phyloP scores from a whole-genome alignment of 352 stramenopile genomes.

The Phytophthora kernoviae region DNA sequence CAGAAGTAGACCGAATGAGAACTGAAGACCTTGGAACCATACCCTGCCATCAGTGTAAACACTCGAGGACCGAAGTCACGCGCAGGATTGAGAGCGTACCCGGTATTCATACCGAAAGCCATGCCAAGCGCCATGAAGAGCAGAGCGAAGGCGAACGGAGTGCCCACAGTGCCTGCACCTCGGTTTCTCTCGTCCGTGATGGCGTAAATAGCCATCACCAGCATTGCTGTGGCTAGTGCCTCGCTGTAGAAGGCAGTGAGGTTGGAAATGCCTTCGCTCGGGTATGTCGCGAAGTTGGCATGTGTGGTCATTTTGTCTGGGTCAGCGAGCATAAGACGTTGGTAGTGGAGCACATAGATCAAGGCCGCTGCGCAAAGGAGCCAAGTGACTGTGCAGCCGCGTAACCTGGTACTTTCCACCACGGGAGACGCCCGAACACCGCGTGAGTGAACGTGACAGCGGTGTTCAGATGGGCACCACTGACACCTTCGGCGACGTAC shows the following conservation, averaged over 20 bases:
- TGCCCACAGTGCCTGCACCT: conserved; percentile 33
- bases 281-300: conserved; percentile 51
- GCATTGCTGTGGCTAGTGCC: conserved; percentile 48
- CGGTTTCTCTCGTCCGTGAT: conserved; percentile 56
- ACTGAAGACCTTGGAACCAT: conserved; percentile 57
- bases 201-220: conserved; percentile 55
- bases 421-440: conserved; percentile 42
- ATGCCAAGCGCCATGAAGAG: conserved; percentile 65
- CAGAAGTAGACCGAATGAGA: conserved; percentile 59
- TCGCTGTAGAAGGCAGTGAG: conserved; percentile 59
- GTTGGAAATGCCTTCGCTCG: conserved; percentile 38
- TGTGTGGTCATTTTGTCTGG: conserved; percentile 42
- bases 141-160: conserved; percentile 47
- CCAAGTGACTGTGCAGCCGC: conserved; percentile 38
- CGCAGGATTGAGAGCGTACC: conserved; percentile 48
- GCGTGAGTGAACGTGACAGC: conserved; percentile 55
- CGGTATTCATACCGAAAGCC: conserved; percentile 50
- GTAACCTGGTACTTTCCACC: conserved; percentile 52
- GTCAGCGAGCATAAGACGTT: conserved; percentile 42
- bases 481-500: conserved; percentile 47
- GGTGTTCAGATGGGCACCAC: conserved; percentile 59
- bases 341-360: conserved; percentile 57
- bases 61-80: conserved; percentile 46
- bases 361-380: conserved; percentile 43
- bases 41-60: conserved; percentile 54